Conservation (phyloP, 495 filamentous ascomycete genomes). For the Penicillium verhagenii region DNA sequence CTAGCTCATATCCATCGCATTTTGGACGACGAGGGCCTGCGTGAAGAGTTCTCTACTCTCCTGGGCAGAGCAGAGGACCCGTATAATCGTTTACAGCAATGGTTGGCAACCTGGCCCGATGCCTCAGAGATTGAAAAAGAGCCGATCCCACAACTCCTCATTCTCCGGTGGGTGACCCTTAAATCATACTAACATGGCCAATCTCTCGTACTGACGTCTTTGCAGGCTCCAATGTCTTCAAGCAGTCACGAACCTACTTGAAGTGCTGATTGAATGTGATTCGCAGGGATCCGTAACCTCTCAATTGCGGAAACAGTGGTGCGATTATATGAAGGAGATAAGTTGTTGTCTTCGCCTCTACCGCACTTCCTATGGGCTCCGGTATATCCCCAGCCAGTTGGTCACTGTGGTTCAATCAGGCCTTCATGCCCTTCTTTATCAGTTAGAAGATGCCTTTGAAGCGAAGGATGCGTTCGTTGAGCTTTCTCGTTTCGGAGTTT, state of each 20-base stretch:
- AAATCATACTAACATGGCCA: background rate
- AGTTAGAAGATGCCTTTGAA: conserved; percentile 22
- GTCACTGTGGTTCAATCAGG: conserved; percentile 30
- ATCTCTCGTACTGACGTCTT: conserved; percentile 7
- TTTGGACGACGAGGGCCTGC: conserved; percentile 24
- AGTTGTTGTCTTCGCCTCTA: conserved; percentile 32
- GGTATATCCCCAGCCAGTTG: conserved; percentile 35
- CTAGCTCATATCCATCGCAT: conserved; percentile 28
- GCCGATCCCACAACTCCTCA: conserved; percentile 35
- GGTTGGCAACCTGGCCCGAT: conserved; percentile 26
- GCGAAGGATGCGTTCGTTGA: conserved; percentile 31
- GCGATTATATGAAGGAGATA: conserved; percentile 29
- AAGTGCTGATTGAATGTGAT: conserved; percentile 21
- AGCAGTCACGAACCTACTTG: conserved; percentile 24
- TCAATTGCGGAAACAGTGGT: conserved; percentile 17
- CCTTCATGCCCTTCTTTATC: conserved; percentile 25
- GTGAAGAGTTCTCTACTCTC: conserved; percentile 16
- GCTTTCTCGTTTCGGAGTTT: conserved; percentile 28
- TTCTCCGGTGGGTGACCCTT: conserved; percentile 34
- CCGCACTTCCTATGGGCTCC: conserved; percentile 34
- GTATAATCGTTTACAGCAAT: conserved; percentile 27
- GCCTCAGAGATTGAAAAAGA: conserved; percentile 20
- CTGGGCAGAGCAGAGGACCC: conserved; percentile 19
- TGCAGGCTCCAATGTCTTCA: conserved; percentile 34
- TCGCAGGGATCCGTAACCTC: conserved; percentile 5